These are phyloP conservation scores for Staphylotrichum tortipilum DNA, from an alignment of 495 filamentous ascomycete species.

Conservation along the genomic window DNA sequence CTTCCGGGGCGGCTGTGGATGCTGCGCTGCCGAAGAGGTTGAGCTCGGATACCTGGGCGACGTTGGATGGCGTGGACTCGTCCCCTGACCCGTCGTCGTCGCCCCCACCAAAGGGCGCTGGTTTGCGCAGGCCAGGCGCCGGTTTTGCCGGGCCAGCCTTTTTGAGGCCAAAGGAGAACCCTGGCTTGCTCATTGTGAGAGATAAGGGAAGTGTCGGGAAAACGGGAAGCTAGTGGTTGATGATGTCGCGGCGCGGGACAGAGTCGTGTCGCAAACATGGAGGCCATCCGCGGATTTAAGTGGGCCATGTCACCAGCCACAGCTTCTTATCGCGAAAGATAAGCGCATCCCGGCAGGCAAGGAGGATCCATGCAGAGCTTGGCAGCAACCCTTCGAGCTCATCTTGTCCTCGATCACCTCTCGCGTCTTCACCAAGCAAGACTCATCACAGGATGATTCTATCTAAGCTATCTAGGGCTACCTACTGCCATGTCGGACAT, in stretches of 20 bases:
- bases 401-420: no score
- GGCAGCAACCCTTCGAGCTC: no score
- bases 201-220: background rate
- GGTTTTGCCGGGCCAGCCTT: slow-evolving; percentile 18
- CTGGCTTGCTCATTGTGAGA: slow-evolving; percentile 19
- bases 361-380: no score
- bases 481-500: no score
- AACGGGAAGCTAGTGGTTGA: background rate
- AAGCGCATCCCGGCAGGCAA: slow-evolving; percentile 8
- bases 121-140: slow-evolving; percentile 12
- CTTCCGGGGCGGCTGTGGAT: background rate
- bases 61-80: slow-evolving; percentile 7
- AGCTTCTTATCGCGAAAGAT: slow-evolving; percentile 3
- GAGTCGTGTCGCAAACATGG: background rate
- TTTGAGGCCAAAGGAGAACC: slow-evolving; percentile 35
- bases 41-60: slow-evolving; percentile 18
- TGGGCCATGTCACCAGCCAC: slow-evolving; percentile 3
- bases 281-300: background rate
- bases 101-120: slow-evolving; percentile 21
- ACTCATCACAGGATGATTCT: no score
- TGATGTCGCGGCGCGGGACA: background rate
- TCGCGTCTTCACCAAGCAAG: no score
- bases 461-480: no score
- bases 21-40: slow-evolving; percentile 6
- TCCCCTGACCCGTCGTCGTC: slow-evolving; percentile 18